These are phyloP conservation scores for Tuber microsphaerosporum DNA, from an alignment of 495 filamentous ascomycete species.

Conservation along the genomic window DNA sequence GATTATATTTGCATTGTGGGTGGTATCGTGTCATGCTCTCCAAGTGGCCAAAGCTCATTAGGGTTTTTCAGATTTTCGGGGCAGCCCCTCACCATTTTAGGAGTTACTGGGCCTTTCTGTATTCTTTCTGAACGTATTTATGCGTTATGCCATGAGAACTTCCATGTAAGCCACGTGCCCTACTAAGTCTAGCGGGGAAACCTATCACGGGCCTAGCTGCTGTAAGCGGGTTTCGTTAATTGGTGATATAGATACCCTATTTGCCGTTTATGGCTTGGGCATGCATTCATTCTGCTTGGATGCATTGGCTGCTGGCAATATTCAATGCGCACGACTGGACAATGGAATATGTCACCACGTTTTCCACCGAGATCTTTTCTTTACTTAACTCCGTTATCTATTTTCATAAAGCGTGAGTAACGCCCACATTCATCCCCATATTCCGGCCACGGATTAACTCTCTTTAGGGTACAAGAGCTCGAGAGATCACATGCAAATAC, in stretches of 20 bases:
- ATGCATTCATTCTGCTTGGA: constrained; percentile 62
- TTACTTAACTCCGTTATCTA: constrained; percentile 68
- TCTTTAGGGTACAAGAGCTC: constrained; percentile 53
- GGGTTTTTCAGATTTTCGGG: constrained; percentile 52
- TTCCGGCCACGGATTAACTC: not conserved
- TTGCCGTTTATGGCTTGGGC: constrained; percentile 70
- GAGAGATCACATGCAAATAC: constrained; percentile 54
- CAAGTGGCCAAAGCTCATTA: constrained; percentile 14
- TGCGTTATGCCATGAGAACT: constrained; percentile 51
- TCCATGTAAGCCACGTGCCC: constrained; percentile 47
- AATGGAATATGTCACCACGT: constrained; percentile 69
- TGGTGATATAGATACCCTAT: constrained; percentile 51
- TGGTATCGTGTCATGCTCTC: constrained; percentile 6
- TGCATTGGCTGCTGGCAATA: constrained; percentile 62
- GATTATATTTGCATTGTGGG: constrained; percentile 59
- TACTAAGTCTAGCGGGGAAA: not conserved
- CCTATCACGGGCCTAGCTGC: not conserved
- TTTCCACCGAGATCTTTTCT: constrained; percentile 64
- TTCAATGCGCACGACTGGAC: constrained; percentile 72
- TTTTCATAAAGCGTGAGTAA: constrained; percentile 57
- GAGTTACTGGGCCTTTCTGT: constrained; percentile 67
- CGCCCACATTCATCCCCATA: not conserved
- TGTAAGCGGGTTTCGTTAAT: not conserved
- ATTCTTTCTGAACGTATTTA: constrained; percentile 67
- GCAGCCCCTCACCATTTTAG: constrained; percentile 65